A percentile compares a stretch with the other conserved stretches of the same genome.
These are phyloP conservation scores for Psophocarpus tetragonolobus DNA, from an alignment of 306 rosid species.

Conservation along the genomic window DNA sequence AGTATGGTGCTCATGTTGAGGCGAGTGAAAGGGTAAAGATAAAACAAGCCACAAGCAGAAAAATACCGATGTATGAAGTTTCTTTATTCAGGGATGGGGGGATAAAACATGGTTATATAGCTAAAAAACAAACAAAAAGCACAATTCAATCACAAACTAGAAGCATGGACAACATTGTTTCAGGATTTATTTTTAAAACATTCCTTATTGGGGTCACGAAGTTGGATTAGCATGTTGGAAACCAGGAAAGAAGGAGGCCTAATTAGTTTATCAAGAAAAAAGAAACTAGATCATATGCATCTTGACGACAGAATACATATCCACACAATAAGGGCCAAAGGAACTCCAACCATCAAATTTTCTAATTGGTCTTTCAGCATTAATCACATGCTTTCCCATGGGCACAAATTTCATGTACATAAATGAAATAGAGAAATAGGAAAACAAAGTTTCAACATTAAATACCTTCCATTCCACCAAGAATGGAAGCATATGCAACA, in stretches of 20 bases:
- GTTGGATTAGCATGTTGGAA: neutral
- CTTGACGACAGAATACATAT: neutral
- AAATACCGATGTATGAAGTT: neutral
- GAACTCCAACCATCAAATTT: slow-evolving; percentile 2
- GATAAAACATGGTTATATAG: neutral
- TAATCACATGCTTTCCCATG: neutral
- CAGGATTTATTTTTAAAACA: neutral
- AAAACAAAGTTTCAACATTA: no score
- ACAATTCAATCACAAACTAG: neutral
- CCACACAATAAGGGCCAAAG: neutral
- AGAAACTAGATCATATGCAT: neutral
- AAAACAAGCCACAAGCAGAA: neutral
- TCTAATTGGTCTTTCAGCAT: neutral
- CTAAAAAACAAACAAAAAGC: neutral
- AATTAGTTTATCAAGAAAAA: neutral
- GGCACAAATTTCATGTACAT: neutral
- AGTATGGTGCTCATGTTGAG: neutral
- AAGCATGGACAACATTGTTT: neutral
- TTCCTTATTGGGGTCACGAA: neutral
- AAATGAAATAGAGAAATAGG: neutral
- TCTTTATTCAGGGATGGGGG: neutral
- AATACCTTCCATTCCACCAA: no score
- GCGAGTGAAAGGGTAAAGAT: neutral
- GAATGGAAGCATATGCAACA: neutral
- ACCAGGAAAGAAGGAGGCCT: neutral